These are phyloP conservation scores for Kwoniella heveanensis DNA, from an alignment of 768 basidiomycete species.

Conservation along the genomic window DNA sequence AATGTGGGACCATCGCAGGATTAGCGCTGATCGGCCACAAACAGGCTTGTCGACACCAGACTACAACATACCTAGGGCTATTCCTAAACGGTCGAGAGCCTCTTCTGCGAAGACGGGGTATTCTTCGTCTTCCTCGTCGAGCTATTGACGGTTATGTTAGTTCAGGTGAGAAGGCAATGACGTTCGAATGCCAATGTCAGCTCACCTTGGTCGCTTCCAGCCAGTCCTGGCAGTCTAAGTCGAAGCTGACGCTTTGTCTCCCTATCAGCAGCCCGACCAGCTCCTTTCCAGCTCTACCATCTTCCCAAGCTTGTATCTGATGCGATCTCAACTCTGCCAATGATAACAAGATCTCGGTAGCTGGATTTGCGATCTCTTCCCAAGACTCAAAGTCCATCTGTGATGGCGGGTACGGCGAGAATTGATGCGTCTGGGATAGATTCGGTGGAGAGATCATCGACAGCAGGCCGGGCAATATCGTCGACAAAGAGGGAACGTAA, in stretches of 20 bases:
- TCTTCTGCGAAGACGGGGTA: constrained; percentile 81
- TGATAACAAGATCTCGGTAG: constrained; percentile 79
- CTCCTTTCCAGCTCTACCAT: constrained; percentile 59
- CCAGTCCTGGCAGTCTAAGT: constrained; percentile 61
- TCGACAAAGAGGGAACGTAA: constrained; percentile 23
- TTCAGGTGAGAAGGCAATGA: background rate
- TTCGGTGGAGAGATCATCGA: constrained; percentile 33
- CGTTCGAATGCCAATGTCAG: background rate
- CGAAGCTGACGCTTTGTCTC: constrained; percentile 41
- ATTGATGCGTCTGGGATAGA: constrained; percentile 9
- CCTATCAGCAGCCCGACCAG: constrained; percentile 50
- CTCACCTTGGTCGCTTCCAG: constrained; percentile 66
- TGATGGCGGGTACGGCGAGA: constrained; percentile 30
- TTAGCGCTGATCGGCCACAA: too few relatives aligned
- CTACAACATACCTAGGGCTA: constrained; percentile 65
- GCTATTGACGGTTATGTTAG: constrained; percentile 45
- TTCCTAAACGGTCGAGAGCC: constrained; percentile 75
- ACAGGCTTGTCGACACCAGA: too few relatives aligned
- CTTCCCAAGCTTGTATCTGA: constrained; percentile 78
- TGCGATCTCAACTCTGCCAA: constrained; percentile 72
- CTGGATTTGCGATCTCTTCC: constrained; percentile 69
- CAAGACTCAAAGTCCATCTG: constrained; percentile 63
- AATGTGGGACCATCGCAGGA: background rate
- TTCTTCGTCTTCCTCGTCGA: constrained; percentile 63
- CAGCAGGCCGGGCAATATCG: constrained; percentile 33